phyloP scores from a whole-genome alignment of 2,329 filamentous ascomycete genomes.

The Pseudogymnoascus sp. region DNA sequence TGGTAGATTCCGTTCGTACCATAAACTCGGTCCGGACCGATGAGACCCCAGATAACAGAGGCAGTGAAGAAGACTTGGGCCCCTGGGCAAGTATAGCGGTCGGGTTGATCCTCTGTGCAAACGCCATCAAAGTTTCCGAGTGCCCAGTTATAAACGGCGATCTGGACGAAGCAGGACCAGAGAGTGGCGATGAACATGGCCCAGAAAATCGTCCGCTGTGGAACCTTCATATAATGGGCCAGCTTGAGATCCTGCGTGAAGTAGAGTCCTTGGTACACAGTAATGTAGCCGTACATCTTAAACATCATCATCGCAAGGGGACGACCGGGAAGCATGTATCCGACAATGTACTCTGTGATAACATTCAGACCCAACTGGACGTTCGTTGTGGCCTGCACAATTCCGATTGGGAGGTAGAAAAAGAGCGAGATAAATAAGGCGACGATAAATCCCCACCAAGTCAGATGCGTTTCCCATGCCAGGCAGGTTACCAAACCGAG shows the following conservation, averaged over 20 bases:
- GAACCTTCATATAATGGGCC: conserved; percentile 48
- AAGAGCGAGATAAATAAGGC: conserved; percentile 27
- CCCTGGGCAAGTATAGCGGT: conserved; percentile 48
- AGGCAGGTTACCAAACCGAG: conserved; percentile 40
- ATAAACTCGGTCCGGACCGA: conserved; percentile 65
- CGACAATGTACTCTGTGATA: conserved; percentile 42
- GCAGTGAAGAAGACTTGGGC: conserved; percentile 55
- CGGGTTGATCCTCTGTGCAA: conserved; percentile 48
- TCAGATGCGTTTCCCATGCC: conserved; percentile 53
- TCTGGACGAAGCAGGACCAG: conserved; percentile 59
- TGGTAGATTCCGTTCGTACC: conserved; percentile 54
- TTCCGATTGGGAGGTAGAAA: conserved; percentile 30
- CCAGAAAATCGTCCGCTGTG: conserved; percentile 59
- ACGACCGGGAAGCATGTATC: conserved; percentile 45
- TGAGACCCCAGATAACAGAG: conserved; percentile 65
- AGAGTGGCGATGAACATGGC: conserved; percentile 59
- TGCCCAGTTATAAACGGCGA: conserved; percentile 55
- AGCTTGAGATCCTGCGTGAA: conserved; percentile 45
- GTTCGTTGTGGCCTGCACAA: conserved; percentile 41
- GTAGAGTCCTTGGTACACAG: conserved; percentile 39
- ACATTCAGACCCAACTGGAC: conserved; percentile 42
- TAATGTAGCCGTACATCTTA: conserved; percentile 59
- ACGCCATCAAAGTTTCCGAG: conserved; percentile 55
- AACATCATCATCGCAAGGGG: conserved; percentile 73
- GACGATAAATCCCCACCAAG: conserved; percentile 31